Evolutionary conservation across 345 rosid genomes (phyloP).

Genomic region (Acer yangbiense): DNA sequence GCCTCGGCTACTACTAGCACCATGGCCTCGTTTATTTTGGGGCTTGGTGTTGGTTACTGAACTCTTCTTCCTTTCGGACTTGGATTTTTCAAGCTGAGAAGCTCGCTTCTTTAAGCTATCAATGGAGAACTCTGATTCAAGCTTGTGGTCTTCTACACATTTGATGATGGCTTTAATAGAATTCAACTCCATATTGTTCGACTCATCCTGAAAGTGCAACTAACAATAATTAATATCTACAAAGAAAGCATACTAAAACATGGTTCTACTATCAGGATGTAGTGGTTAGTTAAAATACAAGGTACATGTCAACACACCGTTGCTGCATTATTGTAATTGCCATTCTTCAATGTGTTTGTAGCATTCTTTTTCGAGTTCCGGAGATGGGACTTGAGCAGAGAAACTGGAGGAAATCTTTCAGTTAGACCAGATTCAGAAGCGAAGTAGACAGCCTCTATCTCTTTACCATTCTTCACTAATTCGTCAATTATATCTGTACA

Average conservation of each 20-base stretch:
- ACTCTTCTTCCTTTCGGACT: conserved; percentile 46
- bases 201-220: conserved; percentile 48
- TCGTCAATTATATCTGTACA: conserved; percentile 50
- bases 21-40: conserved; percentile 44
- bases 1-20: conserved; percentile 29
- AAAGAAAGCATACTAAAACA: background rate
- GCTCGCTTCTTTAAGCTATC: conserved; percentile 47
- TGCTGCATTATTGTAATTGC: conserved; percentile 38
- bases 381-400: conserved; percentile 50
- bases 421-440: conserved; percentile 54
- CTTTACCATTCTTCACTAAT: conserved; percentile 52
- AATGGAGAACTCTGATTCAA: conserved; percentile 46
- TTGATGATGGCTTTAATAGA: conserved; percentile 53
- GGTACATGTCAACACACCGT: conserved; percentile 22
- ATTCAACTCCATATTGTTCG: conserved; percentile 47
- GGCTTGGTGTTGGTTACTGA: conserved; percentile 38
- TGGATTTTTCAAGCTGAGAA: conserved; percentile 46
- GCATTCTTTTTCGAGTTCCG: conserved; percentile 46
- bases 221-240: background rate
- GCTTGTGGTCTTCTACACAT: conserved; percentile 64
- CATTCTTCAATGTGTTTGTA: conserved; percentile 35
- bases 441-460: conserved; percentile 61
- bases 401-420: conserved; percentile 47
- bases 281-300: background rate
- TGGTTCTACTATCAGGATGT: background rate